Conservation (phyloP, 2,329 filamentous ascomycete genomes). For the Emydomyces testavorans region DNA sequence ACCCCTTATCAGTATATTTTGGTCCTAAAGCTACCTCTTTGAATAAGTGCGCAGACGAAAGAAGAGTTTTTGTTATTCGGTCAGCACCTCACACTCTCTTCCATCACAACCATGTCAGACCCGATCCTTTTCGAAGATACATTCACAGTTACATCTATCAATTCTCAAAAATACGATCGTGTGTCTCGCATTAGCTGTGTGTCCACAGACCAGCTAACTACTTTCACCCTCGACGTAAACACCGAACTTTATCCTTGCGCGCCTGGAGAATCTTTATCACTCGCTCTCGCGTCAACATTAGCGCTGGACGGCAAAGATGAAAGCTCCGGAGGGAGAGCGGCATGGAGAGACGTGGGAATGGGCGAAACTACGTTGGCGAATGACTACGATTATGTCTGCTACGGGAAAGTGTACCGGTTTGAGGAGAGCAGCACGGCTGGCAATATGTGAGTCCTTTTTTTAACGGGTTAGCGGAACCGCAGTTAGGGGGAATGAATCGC, state of each 20-base stretch:
- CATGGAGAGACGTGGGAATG: conserved; percentile 64
- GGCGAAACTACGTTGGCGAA: conserved; percentile 46
- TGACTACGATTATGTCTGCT: conserved; percentile 42
- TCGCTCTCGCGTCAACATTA: conserved; percentile 75
- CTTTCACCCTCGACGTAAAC: conserved; percentile 85
- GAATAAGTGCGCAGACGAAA: not conserved
- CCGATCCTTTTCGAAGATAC: conserved; percentile 87
- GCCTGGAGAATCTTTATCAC: conserved; percentile 62
- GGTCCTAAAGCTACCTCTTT: not conserved
- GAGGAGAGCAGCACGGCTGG: conserved; percentile 53
- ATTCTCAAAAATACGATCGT: conserved; percentile 87
- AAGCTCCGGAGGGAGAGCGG: conserved; percentile 43
- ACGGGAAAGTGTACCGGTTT: conserved; percentile 43
- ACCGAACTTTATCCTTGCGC: conserved; percentile 74
- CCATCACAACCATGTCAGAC: conserved; percentile 56
- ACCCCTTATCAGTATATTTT: not conserved
- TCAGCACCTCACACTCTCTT: not conserved
- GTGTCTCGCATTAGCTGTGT: conserved; percentile 74
- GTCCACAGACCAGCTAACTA: conserved; percentile 60
- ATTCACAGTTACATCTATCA: conserved; percentile 69
- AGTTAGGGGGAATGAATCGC: not conserved
- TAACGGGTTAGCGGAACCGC: not conserved
- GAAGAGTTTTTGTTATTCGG: not conserved
- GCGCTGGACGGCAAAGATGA: conserved; percentile 79
- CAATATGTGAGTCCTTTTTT: conserved; percentile 58